Base-by-base conservation (phyloP, 495 filamentous ascomycete genomes). In the Friedmanniomyces simplex region DNA sequence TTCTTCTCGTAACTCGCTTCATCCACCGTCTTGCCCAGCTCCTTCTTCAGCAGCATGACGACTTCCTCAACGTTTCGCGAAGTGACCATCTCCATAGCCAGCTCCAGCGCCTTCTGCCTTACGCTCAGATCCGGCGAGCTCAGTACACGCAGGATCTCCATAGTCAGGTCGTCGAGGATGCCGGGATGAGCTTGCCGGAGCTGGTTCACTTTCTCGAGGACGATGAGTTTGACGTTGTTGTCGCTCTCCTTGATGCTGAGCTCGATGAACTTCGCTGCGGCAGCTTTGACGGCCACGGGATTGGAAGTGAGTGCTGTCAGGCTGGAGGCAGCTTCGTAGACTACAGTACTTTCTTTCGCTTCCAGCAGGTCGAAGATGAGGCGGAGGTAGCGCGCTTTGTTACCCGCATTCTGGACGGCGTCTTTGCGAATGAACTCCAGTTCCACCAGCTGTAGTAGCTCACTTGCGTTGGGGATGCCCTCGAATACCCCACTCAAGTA, bases 51-150 rank as follows among this genome's bases (percentile, higher is more conserved):
- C 0, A 99, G 79, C 71, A 96, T 81, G 25, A 97, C 87, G 20
- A 97, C 94, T 65, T 97, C 94, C 68, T 97, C 93, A 6, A 98
- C 91, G 62, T 99, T 99, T 77, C 95, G 95, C 81, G 89, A 95
- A 0, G 90, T 91, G 13, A 97, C 88, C 93, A 99, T 96, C 62
- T 96, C 91, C 71, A 99, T 72, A 11, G 90, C 93, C 65, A 99
- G 88, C 46, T 79, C 77, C 21, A 99, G 81, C 34, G 93, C 88
- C 72, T 97, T 99, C 69, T 81, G 83, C 67, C 94, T 84, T 41
- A 99, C 91, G 69, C 97, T 94, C 60, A 99, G 86, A 72, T 99
- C 94, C 13, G 94, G 88, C 68, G 89, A 95, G 41, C 89, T 88
- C 48, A 99, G 82, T n/a, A 95, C 91, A 53, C 94, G 87, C 50